Conservation (phyloP, 2,329 filamentous ascomycete genomes). For the Didymella pomorum region DNA sequence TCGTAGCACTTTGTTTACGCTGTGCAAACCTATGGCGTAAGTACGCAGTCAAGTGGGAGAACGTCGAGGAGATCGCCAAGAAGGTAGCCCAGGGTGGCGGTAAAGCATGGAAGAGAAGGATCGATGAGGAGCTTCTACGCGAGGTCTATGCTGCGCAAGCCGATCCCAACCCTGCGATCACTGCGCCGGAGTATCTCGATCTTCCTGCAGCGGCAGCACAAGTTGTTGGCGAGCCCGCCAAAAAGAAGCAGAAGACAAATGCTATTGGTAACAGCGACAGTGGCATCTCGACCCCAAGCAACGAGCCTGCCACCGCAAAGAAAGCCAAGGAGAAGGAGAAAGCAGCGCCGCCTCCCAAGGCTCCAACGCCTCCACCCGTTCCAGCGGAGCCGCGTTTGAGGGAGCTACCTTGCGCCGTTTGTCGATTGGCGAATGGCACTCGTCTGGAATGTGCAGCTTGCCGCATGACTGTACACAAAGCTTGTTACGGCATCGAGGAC, state of each 20-base stretch:
- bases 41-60: constrained; percentile 95
- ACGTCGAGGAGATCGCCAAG: constrained; percentile 87
- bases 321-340: constrained; percentile 50
- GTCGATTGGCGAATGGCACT: constrained; percentile 69
- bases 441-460: constrained; percentile 82
- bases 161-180: constrained; percentile 39
- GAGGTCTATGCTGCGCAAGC: constrained; percentile 59
- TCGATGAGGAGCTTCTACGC: constrained; percentile 90
- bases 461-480: constrained; percentile 86
- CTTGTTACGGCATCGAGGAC: constrained; percentile 88
- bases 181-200: constrained; percentile 41
- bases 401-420: constrained; percentile 84
- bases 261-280: constrained; percentile 57
- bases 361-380: constrained; percentile 65
- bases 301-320: constrained; percentile 53
- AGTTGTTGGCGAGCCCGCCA: constrained; percentile 59
- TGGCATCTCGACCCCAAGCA: constrained; percentile 53
- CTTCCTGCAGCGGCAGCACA: constrained; percentile 35
- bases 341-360: constrained; percentile 57
- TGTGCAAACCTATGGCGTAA: constrained; percentile 95
- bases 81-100: constrained; percentile 82
- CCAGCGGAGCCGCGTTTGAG: constrained; percentile 82
- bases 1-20: constrained; percentile 85
- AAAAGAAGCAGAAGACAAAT: constrained; percentile 66
- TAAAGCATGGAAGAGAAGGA: constrained; percentile 83